Conservation (phyloP, 2,329 filamentous ascomycete species). For the Monosporascus sp. region DNA sequence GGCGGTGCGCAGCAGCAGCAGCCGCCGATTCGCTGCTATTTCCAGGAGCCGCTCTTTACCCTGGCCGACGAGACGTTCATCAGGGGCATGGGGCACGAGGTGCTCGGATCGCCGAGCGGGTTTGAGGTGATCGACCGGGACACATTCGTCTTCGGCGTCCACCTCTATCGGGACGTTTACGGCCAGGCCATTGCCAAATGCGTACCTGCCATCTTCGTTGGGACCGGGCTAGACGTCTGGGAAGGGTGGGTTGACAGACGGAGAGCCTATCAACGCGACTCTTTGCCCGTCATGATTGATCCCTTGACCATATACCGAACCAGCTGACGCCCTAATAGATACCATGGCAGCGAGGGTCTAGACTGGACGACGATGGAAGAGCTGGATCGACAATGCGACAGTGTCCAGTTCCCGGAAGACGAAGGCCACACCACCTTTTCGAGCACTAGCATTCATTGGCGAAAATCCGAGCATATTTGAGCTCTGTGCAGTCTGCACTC, state of each 20-base stretch:
- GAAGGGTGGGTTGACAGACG: slow-evolving; percentile 34
- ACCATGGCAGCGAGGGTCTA: slow-evolving; percentile 4
- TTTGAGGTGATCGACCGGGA: slow-evolving; percentile 42
- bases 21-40: slow-evolving; percentile 37
- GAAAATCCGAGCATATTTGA: background rate
- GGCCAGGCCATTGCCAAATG: slow-evolving; percentile 39
- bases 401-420: slow-evolving; percentile 34
- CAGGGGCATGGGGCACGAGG: slow-evolving; percentile 45
- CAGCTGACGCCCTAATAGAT: slow-evolving; percentile 2
- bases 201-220: slow-evolving; percentile 52
- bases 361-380: slow-evolving; percentile 28
- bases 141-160: slow-evolving; percentile 57
- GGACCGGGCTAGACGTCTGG: slow-evolving; percentile 48
- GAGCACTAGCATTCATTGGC: slow-evolving; percentile 37
- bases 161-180: slow-evolving; percentile 53
- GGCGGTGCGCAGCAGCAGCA: too few species aligned
- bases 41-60: slow-evolving; percentile 52
- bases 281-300: too few species aligned
- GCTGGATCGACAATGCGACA: slow-evolving; percentile 27
- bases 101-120: slow-evolving; percentile 46
- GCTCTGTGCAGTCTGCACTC: too few species aligned
- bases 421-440: slow-evolving; percentile 32
- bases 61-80: slow-evolving; percentile 46
- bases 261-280: too few species aligned
- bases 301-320: too few species aligned